A percentile compares a stretch with the other conserved stretches of the same genome.
These are phyloP conservation scores for Arthrobotrys entomopaga DNA, from an alignment of 2,329 filamentous ascomycete genomes.

Conservation along the genomic window DNA sequence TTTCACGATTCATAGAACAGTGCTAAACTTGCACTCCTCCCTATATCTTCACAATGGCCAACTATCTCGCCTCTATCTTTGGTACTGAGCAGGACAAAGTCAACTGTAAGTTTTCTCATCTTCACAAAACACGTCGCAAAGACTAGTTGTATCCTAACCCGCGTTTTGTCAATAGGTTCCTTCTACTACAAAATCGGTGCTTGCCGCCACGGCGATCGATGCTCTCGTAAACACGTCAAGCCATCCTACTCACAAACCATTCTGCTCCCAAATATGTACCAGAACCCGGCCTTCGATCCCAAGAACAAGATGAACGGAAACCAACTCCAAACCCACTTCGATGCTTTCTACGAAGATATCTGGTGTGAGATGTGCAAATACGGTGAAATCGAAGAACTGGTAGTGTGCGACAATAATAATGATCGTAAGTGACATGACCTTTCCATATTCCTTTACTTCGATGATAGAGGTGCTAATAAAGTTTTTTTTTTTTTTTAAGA, in stretches of 20 bases:
- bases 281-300: slow-evolving; percentile 96
- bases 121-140: slow-evolving; percentile 65
- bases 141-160: slow-evolving; percentile 66
- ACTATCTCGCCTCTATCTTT: slow-evolving; percentile 99
- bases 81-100: slow-evolving; percentile 97
- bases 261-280: slow-evolving; percentile 97
- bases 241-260: slow-evolving; percentile 98
- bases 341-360: slow-evolving; percentile 99
- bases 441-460: background rate
- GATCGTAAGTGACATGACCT: slow-evolving; percentile 73
- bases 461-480: slow-evolving; percentile 3
- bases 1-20: background rate
- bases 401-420: slow-evolving; percentile 99
- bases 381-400: slow-evolving; percentile 94
- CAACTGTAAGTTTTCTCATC: slow-evolving; percentile 57
- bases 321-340: slow-evolving; percentile 99
- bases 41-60: slow-evolving; percentile 71
- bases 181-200: slow-evolving; percentile 99
- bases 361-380: slow-evolving; percentile 99
- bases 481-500: too few species aligned
- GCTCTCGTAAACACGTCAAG: slow-evolving; percentile 98
- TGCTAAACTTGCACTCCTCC: slow-evolving; percentile 18
- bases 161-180: slow-evolving; percentile 67
- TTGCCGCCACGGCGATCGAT: slow-evolving; percentile 97
- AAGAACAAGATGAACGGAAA: slow-evolving; percentile 96